Conservation (phyloP, 2,329 filamentous ascomycete genomes). For the Curvularia sp. region DNA sequence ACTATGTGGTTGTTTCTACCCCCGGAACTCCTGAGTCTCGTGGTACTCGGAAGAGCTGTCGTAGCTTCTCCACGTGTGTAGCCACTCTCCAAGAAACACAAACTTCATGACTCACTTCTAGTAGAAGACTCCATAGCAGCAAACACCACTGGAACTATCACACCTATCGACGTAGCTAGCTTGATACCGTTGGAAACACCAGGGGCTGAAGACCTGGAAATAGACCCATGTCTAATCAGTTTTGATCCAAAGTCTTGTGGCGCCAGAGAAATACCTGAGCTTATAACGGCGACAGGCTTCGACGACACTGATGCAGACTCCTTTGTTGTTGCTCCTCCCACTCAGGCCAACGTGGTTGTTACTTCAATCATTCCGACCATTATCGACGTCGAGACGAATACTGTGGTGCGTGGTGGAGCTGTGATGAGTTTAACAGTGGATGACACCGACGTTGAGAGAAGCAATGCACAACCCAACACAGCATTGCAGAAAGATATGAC, state of each 20-base stretch:
- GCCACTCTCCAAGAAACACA: neutral
- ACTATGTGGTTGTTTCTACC: constrained; percentile 21
- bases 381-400: constrained; percentile 25
- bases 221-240: constrained; percentile 3
- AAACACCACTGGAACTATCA: constrained; percentile 14
- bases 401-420: neutral
- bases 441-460: neutral
- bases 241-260: constrained; percentile 3
- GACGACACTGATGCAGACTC: constrained; percentile 10
- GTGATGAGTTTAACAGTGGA: neutral
- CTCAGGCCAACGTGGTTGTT: constrained; percentile 17
- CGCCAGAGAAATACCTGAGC: constrained; percentile 3
- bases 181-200: neutral
- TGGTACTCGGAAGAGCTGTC: constrained; percentile 20
- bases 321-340: constrained; percentile 1
- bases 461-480: neutral
- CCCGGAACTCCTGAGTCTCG: constrained; percentile 24
- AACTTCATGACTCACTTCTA: constrained; percentile 1
- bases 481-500: neutral
- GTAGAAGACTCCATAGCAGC: constrained; percentile 9
- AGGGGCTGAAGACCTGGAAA: neutral
- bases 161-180: neutral
- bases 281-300: constrained; percentile 26
- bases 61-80: constrained; percentile 23
- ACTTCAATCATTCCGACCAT: constrained; percentile 29